Evolutionary conservation across 495 filamentous ascomycete genomes (phyloP), one percentile per base, ranked within the genome.

Genomic region (Tetracladium setigerum): DNA sequence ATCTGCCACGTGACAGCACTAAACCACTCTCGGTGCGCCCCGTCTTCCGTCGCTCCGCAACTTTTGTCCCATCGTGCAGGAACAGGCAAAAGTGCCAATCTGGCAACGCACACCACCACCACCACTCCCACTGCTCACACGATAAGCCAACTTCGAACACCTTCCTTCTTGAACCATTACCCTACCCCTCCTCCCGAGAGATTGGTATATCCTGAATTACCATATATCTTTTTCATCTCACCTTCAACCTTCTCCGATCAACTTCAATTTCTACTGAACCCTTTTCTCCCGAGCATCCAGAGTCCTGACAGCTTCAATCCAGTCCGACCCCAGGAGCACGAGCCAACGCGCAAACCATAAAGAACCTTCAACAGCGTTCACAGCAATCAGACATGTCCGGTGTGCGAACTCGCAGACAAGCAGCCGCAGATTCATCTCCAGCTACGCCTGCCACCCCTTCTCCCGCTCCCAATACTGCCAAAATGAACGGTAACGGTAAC

Each of bases 401-500:
- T 40, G 50, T 57, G 34, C 44, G 53, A 35, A 55, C 58, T n/a
- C 33, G 58, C 24, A 57, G 54, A 30, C 51, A 57, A 46, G 52
- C 52, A 9, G 50, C 53, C 37, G 52, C 58, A 11, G 33, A 53
- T 19, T 50, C 58, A 5, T 50, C 44, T 9, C 54, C 54, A 5
- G 16, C 44, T 18, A 60, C 54, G 17, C 54, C 54, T 27, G 3
- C 22, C 7, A 41, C 54, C 1, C 50, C 53, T 30, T 48, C 33
- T 12, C 38, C 47, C 14, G 27, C 44, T 44, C 32, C 19, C 22
- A 32, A 53, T 27, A 14, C 44, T 30, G 47, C 44, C 7, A 19
- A 40, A 19, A 49, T 56, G 56, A 61, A 61, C 39, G 58, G 55
- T 6, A 57, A 57, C 36, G 52, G 52, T 12, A 37, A 55, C 22